phyloP scores from a whole-genome alignment of 768 basidiomycete species.

The Rhodotorula babjevae region DNA sequence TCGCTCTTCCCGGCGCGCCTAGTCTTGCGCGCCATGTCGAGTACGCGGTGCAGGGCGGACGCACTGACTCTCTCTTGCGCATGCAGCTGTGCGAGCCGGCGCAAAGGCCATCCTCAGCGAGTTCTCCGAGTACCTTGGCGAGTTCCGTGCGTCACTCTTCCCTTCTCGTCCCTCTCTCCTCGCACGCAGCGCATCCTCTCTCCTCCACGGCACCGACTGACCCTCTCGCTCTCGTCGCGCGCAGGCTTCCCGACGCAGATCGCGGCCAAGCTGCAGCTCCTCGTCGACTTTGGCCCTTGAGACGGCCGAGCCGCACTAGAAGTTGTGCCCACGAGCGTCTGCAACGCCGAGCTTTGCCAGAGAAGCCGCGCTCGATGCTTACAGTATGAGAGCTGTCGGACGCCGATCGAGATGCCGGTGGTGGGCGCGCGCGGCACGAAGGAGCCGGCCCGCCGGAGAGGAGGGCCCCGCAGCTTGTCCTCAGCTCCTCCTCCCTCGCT shows the following conservation, averaged over 20 bases:
- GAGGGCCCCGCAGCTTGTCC: no score
- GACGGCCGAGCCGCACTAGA: no score
- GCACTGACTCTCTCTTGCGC: neutral
- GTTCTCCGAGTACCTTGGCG: constrained; percentile 30
- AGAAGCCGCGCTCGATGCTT: no score
- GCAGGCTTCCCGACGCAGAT: constrained; percentile 32
- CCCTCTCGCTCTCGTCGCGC: no score
- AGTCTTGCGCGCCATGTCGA: neutral
- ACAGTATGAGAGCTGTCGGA: no score
- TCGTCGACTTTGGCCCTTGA: constrained; percentile 22
- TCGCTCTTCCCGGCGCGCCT: no score
- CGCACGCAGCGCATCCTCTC: neutral
- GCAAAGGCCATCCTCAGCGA: constrained; percentile 29
- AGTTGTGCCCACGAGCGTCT: no score
- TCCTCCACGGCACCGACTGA: neutral
- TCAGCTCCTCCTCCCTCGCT: no score
- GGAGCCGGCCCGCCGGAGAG: no score
- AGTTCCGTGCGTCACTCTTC: constrained; percentile 28
- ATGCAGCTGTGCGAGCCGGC: constrained; percentile 25
- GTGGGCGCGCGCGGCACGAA: no score
- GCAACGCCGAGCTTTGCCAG: neutral
- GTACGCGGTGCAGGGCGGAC: no score
- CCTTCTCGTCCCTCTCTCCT: neutral
- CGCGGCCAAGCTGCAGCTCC: constrained; percentile 24
- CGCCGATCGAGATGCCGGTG: no score